A percentile compares a stretch with the other conserved stretches of the same genome.
phyloP scores from a whole-genome alignment of 179 eudicot genomes.

The Spinacia oleracea region DNA sequence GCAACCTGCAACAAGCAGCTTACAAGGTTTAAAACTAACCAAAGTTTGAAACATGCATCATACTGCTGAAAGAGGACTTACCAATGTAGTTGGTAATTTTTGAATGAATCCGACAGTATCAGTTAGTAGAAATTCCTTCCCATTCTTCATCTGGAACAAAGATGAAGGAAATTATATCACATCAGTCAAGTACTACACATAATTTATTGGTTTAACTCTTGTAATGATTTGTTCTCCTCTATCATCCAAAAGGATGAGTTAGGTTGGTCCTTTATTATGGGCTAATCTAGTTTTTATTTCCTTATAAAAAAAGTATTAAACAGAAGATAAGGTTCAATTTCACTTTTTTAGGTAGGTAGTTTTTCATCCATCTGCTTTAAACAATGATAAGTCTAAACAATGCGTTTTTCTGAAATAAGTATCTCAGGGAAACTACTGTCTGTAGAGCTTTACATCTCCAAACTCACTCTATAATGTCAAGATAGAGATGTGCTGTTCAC shows the following conservation, averaged over 20 bases:
- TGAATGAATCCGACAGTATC: slow-evolving; percentile 99
- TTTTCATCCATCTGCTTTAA: not conserved
- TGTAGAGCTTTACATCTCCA: not conserved
- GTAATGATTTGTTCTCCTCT: too few species aligned
- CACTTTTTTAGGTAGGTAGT: not conserved
- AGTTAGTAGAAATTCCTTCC: slow-evolving; percentile 84
- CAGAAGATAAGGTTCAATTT: not conserved
- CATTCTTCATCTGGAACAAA: slow-evolving; percentile 68
- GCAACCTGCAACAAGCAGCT: slow-evolving; percentile 64
- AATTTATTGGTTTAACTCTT: too few species aligned
- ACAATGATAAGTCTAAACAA: not conserved
- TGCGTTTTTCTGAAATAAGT: not conserved
- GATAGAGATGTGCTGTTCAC: not conserved
- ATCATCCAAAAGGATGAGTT: too few species aligned
- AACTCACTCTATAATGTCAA: slow-evolving; percentile 9
- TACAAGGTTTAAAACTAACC: not conserved
- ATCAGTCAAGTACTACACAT: not conserved
- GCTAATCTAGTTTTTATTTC: too few species aligned
- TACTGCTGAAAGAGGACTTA: slow-evolving; percentile 31
- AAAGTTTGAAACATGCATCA: not conserved
- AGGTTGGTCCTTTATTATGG: too few species aligned
- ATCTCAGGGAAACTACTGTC: not conserved
- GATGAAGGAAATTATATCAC: not conserved
- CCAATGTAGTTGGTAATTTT: slow-evolving; percentile 88
- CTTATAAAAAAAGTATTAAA: not conserved